phyloP scores from a whole-genome alignment of 768 basidiomycete genomes.

The Auricularia auricula-judae region DNA sequence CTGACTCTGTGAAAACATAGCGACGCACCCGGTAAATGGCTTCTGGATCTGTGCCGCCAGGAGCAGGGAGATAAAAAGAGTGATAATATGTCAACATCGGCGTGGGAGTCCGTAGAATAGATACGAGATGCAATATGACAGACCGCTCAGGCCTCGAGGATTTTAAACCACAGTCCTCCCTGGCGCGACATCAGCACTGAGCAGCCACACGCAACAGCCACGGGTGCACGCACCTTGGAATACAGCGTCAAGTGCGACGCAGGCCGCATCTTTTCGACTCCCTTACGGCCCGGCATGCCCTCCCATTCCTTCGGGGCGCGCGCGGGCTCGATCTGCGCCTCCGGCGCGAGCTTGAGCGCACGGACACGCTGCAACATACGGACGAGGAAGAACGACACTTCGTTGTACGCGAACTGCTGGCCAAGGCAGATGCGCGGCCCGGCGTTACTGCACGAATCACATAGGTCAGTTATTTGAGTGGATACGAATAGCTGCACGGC shows the following conservation, averaged over 20 bases:
- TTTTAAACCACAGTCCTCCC: background rate
- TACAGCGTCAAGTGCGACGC: constrained; percentile 45
- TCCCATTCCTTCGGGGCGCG: constrained; percentile 37
- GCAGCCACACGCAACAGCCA: background rate
- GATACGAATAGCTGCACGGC: no score
- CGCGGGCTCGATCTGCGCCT: constrained; percentile 31
- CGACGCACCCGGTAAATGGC: no score
- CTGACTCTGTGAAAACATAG: no score
- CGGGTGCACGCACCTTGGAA: constrained; percentile 24
- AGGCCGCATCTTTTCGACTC: constrained; percentile 34
- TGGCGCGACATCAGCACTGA: background rate
- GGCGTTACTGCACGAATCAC: constrained; percentile 14
- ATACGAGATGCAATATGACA: background rate
- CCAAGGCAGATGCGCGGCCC: constrained; percentile 7
- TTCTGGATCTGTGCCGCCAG: no score
- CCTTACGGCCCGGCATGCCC: constrained; percentile 18
- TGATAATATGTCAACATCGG: background rate
- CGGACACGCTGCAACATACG: constrained; percentile 48
- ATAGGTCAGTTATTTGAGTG: no score
- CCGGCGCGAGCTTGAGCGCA: constrained; percentile 30
- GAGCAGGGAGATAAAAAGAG: no score
- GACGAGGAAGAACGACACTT: constrained; percentile 51
- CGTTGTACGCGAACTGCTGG: constrained; percentile 52
- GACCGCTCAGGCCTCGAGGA: background rate
- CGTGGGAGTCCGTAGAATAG: background rate